Base-by-base conservation (phyloP, 352 stramenopile species). In the Synura sp. region DNA sequence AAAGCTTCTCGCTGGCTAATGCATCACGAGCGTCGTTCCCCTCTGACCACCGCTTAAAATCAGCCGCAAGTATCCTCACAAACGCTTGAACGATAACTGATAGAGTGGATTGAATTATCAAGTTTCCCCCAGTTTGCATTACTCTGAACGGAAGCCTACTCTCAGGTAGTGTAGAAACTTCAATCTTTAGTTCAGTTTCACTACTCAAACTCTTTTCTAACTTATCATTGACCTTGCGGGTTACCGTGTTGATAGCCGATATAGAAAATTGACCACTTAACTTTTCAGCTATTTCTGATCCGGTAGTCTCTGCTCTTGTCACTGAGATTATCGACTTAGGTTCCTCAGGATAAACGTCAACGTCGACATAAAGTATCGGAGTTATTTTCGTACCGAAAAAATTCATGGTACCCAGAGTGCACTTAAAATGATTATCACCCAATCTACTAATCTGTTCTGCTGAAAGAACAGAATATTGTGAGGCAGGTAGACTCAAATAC, bases 391-490 rank as follows among this genome's bases (percentile, higher is more conserved):
- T 49, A 4, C 63, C 63, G 25, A 75, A 75, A n/a, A 75, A 75
- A n/a, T 75, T 75, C 32, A 75, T 34, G 1, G 1, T 75, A n/a
- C 29, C 4, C 5, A 75, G 31, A 12, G 25, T 15, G 19, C 17
- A 34, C 25, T 75, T 75, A 33, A 75, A 75, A 3, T 75, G 29
- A 49, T 4, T 9, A 49, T 75, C 63, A 33, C 2, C 19, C 17
- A 75, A 33, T 34, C 63, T 42, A 19, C 1, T n/a, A 12, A 75
- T 33, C 35, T 75, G 63, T n/a, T 75, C 32, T n/a, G 25, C 29
- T 34, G 63, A 44, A 15, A 75, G 32, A 75, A 75, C 63, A 32
- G 63, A 75, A 49, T 75, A 75, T 33, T 75, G 29, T 14, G 63
- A 49, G 1, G 63, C 29, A 55, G 63, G 63, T 7, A 75, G 25